Conservation (phyloP, 768 basidiomycete species). For the Chalciporus sphaerocephalus region DNA sequence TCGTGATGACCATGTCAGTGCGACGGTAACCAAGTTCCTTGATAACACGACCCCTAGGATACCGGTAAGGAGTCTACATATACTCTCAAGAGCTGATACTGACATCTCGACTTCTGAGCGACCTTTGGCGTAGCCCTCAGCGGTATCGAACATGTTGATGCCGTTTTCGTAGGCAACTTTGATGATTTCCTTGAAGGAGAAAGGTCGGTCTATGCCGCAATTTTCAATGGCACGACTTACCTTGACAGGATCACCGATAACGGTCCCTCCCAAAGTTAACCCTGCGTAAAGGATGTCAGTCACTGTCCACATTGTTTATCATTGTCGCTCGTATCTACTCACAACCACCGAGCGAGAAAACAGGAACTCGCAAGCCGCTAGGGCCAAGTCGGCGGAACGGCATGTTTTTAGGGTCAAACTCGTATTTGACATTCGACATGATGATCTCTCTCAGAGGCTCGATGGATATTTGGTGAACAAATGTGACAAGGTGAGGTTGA, state of each 20-base stretch:
- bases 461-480: not conserved
- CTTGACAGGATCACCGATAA: conserved; percentile 51
- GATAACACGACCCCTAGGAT: conserved; percentile 46
- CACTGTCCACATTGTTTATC: not conserved
- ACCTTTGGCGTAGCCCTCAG: conserved; percentile 44
- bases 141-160: conserved; percentile 49
- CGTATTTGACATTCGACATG: conserved; percentile 28
- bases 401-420: conserved; percentile 39
- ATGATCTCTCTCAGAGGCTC: not conserved
- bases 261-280: conserved; percentile 46
- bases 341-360: conserved; percentile 53
- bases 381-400: conserved; percentile 41
- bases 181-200: conserved; percentile 42
- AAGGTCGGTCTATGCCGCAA: not conserved
- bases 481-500: not conserved
- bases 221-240: conserved; percentile 8
- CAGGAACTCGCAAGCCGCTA: conserved; percentile 46
- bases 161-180: conserved; percentile 50
- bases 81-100: not conserved
- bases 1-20: conserved; percentile 49
- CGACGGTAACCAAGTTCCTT: conserved; percentile 50
- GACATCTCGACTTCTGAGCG: conserved; percentile 53
- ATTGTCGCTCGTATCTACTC: conserved; percentile 1
- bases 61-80: not conserved
- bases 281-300: conserved; percentile 18